Percentiles rank a stretch among this genome's conserved stretches.
These are phyloP conservation scores for Solanum pinnatisectum DNA, from an alignment of 257 asterid species.

Conservation along the genomic window DNA sequence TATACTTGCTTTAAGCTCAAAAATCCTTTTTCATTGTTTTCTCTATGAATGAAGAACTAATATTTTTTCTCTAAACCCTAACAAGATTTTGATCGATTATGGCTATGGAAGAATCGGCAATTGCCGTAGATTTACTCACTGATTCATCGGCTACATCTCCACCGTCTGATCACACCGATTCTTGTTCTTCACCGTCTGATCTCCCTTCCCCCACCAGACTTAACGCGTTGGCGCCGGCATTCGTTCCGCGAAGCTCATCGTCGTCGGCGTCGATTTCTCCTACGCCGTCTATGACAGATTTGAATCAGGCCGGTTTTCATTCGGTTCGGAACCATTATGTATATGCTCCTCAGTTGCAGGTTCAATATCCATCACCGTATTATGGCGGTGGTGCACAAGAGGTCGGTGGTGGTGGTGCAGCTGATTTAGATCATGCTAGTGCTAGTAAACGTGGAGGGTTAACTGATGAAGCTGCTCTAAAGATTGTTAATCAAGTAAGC, in stretches of 20 bases:
- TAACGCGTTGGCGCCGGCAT: constrained; percentile 75
- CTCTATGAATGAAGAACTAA: not conserved
- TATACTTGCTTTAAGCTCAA: not conserved
- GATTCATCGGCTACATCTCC: not conserved
- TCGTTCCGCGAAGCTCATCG: constrained; percentile 43
- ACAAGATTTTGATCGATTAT: not conserved
- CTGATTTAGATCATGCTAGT: constrained; percentile 1
- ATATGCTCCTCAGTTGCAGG: not conserved
- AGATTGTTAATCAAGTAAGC: constrained; percentile 61
- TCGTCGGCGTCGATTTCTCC: not conserved
- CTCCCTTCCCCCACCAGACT: constrained; percentile 21
- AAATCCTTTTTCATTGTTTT: not conserved
- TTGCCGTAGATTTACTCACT: not conserved
- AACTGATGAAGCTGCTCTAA: constrained; percentile 39
- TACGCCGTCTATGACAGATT: not conserved
- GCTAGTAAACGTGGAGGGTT: constrained; percentile 25
- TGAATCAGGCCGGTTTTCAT: not conserved
- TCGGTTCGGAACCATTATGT: not conserved
- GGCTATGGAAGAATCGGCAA: not conserved
- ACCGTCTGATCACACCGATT: not conserved
- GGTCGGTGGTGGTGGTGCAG: constrained; percentile 12
- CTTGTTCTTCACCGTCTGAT: not conserved
- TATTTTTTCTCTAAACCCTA: not conserved
- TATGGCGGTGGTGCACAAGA: constrained; percentile 10
- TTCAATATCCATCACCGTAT: not conserved